Conservation (phyloP, 2,329 filamentous ascomycete genomes). For the Volutella citrinella region DNA sequence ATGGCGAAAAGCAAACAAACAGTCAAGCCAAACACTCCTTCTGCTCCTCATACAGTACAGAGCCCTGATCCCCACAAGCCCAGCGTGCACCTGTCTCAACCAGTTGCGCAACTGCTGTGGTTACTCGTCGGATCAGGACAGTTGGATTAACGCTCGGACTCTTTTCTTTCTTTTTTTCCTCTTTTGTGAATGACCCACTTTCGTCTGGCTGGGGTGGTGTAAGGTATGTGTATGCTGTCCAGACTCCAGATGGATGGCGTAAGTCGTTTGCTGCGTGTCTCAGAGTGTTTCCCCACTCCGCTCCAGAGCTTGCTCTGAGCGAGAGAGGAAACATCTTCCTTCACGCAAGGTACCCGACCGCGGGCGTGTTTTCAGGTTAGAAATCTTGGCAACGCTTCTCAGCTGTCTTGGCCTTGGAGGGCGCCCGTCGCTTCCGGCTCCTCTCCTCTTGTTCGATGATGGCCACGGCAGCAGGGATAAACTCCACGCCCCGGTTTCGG, state of each 20-base stretch:
- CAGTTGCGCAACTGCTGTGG: no score
- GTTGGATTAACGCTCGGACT: slow-evolving; percentile 8
- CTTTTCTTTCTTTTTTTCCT: slow-evolving; percentile 12
- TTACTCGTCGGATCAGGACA: no score
- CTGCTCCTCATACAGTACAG: no score
- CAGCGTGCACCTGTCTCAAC: no score
- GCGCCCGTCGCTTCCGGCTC: slow-evolving; percentile 37
- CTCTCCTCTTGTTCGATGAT: slow-evolving; percentile 40
- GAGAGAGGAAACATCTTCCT: slow-evolving; percentile 8
- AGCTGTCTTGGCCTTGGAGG: slow-evolving; percentile 33
- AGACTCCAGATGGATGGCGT: slow-evolving; percentile 11
- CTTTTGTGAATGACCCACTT: no score
- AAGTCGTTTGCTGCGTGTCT: slow-evolving; percentile 18
- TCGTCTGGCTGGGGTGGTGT: no score
- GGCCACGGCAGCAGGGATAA: slow-evolving; percentile 37
- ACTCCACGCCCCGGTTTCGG: slow-evolving; percentile 38
- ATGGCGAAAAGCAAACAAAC: no score
- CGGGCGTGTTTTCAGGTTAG: no score
- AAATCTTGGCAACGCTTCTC: slow-evolving; percentile 33
- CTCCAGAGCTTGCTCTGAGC: slow-evolving; percentile 12
- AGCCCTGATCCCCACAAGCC: no score
- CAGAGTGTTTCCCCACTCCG: slow-evolving; percentile 14
- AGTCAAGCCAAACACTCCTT: no score
- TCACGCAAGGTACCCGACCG: slow-evolving; percentile 25
- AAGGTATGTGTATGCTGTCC: slow-evolving; percentile 6